Conservation (phyloP, 2,329 filamentous ascomycete species). For the Ophiosphaerella korrae region DNA sequence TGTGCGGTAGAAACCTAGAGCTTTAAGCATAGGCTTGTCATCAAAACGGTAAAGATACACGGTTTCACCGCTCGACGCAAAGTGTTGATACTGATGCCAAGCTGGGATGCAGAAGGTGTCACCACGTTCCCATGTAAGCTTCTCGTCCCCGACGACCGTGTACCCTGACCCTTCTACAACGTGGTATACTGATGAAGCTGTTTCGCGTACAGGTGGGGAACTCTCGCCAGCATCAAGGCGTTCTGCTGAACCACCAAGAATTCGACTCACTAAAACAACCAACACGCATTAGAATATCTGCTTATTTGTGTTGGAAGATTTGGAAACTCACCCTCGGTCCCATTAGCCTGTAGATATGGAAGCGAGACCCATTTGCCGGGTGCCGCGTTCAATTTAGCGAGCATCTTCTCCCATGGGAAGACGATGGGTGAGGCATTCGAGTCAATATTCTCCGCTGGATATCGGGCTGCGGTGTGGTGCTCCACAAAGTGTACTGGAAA, state of each 20-base stretch:
- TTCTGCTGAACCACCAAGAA: conserved; percentile 56
- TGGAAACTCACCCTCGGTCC: conserved; percentile 34
- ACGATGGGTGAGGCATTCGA: conserved; percentile 51
- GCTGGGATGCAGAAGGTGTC: conserved; percentile 63
- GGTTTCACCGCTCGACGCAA: conserved; percentile 38
- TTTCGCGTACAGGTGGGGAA: conserved; percentile 54
- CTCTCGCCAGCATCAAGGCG: conserved; percentile 47
- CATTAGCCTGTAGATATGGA: conserved; percentile 45
- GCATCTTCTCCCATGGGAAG: conserved; percentile 57
- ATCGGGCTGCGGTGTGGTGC: conserved; percentile 54
- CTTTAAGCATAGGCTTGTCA: conserved; percentile 60
- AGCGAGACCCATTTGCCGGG: conserved; percentile 34
- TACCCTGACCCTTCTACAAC: conserved; percentile 56
- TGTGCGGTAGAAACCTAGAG: conserved; percentile 57
- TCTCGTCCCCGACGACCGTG: conserved; percentile 47
- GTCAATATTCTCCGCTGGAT: conserved; percentile 56
- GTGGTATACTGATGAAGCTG: conserved; percentile 60
- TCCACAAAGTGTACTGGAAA: conserved; percentile 62
- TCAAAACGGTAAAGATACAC: conserved; percentile 61
- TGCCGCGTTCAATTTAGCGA: conserved; percentile 47
- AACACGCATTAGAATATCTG: conserved; percentile 1
- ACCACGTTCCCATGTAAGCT: conserved; percentile 53
- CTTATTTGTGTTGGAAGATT: background rate
- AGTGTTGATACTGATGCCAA: conserved; percentile 59
- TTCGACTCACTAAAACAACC: conserved; percentile 54